phyloP scores from a whole-genome alignment of 345 rosid species.

The Erucastrum elatum region DNA sequence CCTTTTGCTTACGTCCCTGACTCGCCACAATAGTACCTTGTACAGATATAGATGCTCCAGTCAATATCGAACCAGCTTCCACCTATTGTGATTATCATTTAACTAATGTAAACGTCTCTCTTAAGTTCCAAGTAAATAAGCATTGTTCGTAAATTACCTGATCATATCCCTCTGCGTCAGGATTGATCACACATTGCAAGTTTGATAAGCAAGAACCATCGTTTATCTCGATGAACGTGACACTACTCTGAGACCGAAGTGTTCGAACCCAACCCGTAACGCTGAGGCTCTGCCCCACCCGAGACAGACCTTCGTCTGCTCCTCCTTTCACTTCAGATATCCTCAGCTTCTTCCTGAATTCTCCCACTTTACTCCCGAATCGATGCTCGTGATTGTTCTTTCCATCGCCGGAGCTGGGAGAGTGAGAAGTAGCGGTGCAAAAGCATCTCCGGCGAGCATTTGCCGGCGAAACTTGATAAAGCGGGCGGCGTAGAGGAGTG shows the following conservation, averaged over 20 bases:
- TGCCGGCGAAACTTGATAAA: neutral
- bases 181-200: conserved; percentile 89
- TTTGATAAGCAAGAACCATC: conserved; percentile 95
- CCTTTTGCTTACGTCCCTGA: conserved; percentile 89
- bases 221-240: conserved; percentile 88
- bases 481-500: conserved; percentile 15
- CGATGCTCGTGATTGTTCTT: neutral
- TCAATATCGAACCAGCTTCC: conserved; percentile 72
- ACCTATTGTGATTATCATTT: conserved; percentile 39
- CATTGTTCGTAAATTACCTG: conserved; percentile 51
- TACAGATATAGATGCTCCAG: conserved; percentile 86
- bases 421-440: conserved; percentile 28
- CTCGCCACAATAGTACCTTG: conserved; percentile 82
- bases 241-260: conserved; percentile 79
- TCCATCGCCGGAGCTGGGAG: conserved; percentile 30
- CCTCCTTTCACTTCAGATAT: conserved; percentile 81
- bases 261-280: conserved; percentile 94
- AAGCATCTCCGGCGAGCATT: conserved; percentile 33
- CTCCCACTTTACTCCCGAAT: conserved; percentile 43
- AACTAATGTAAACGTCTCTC: neutral
- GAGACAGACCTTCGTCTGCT: conserved; percentile 56
- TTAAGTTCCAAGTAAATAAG: neutral
- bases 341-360: conserved; percentile 70
- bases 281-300: conserved; percentile 61
- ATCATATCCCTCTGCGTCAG: conserved; percentile 82